Evolutionary conservation across 83 land plant genomes (phyloP).

Genomic region (Thuja plicata): DNA sequence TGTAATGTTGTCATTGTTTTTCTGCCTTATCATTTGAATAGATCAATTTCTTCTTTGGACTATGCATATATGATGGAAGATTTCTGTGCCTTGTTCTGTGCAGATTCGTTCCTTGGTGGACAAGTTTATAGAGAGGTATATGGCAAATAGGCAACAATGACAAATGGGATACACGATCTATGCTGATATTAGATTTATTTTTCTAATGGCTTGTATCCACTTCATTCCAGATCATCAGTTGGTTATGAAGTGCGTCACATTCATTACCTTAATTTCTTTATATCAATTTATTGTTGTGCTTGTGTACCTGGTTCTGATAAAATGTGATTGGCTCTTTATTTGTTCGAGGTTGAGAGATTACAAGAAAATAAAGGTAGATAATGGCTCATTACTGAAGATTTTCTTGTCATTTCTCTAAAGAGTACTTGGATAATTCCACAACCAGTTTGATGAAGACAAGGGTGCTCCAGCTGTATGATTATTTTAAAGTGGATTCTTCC

Average conservation of each 20-base stretch:
- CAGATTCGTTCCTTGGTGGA: slow-evolving; percentile 97
- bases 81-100: slow-evolving; percentile 14
- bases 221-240: neutral
- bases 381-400: slow-evolving; percentile 4
- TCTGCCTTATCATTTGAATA: neutral
- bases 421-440: neutral
- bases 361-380: slow-evolving; percentile 8
- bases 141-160: slow-evolving; percentile 36
- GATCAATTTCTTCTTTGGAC: slow-evolving; percentile 11
- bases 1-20: slow-evolving; percentile 10
- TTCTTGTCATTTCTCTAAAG: slow-evolving; percentile 16
- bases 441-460: slow-evolving; percentile 6
- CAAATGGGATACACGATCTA: neutral
- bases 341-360: slow-evolving; percentile 6
- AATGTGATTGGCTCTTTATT: slow-evolving; percentile 5
- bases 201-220: slow-evolving; percentile 9
- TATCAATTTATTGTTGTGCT: slow-evolving; percentile 8
- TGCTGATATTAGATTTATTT: neutral
- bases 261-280: slow-evolving; percentile 10
- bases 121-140: slow-evolving; percentile 82
- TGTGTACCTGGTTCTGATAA: slow-evolving; percentile 2
- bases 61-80: neutral
- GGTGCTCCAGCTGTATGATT: slow-evolving; percentile 5
- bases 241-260: slow-evolving; percentile 8
- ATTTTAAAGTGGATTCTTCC: slow-evolving; percentile 13